phyloP scores from a whole-genome alignment of 169 alveolate species.

The Miamiensis avidus region DNA sequence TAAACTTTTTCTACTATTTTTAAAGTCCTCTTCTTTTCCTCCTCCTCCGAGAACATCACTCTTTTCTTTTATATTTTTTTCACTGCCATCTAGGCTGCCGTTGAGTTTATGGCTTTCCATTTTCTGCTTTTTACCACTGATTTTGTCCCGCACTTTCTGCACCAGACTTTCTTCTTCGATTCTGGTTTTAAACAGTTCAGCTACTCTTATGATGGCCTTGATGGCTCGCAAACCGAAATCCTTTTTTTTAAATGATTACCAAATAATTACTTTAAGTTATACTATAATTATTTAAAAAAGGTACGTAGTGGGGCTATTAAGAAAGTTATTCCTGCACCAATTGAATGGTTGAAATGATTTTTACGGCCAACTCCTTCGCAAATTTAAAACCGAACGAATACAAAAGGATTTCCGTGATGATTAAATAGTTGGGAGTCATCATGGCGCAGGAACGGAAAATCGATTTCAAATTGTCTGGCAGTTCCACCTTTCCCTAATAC shows the following conservation, averaged over 20 bases:
- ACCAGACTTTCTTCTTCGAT: constrained; percentile 44
- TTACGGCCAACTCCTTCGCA: constrained; percentile 69
- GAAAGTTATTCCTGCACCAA: constrained; percentile 71
- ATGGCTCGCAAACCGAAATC: constrained; percentile 79
- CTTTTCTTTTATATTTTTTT: no score
- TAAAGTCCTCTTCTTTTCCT: no score
- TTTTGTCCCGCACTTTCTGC: not conserved
- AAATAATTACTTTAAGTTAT: no score
- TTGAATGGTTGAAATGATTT: constrained; percentile 65
- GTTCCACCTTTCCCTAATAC: constrained; percentile 62
- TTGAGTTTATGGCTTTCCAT: no score
- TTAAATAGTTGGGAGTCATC: constrained; percentile 74
- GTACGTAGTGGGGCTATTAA: constrained; percentile 63
- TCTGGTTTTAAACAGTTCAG: constrained; percentile 82
- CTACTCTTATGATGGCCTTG: constrained; percentile 82
- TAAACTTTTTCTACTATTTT: no score
- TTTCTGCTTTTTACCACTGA: not conserved
- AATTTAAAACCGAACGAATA: constrained; percentile 69
- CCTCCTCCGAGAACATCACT: no score
- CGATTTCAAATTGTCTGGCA: constrained; percentile 51
- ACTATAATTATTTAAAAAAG: no score
- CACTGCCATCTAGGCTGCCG: no score
- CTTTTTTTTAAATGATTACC: not conserved
- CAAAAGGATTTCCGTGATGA: constrained; percentile 70
- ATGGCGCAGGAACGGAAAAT: constrained; percentile 68